Base-by-base conservation (phyloP, 208 protist species). In the Leptomonas seymouri region DNA sequence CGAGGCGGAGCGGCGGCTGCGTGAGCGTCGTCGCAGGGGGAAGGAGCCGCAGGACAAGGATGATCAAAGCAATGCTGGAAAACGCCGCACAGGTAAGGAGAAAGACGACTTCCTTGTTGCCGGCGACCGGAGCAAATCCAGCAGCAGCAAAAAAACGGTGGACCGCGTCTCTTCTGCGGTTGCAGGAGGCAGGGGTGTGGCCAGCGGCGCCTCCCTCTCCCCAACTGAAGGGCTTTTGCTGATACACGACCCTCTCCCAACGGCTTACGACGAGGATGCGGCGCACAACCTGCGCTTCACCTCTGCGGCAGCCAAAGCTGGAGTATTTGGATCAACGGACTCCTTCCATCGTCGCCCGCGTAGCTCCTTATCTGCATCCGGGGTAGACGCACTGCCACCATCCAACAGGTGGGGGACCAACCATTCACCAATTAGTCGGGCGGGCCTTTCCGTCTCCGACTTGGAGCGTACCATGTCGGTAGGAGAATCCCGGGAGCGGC, bases 1-100 rank as follows among this genome's bases (percentile, higher is more conserved):
- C 23, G 72, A 76, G 55, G 82, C 82, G 8, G 61, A 46, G 34
- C 60, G 61, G 20, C 65, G 63, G 5, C 71, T 87, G 51, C 74
- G 70, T n/a, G 72, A 68, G 57, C 49, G 68, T 45, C 67, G 82
- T 4, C 7, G 39, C 27, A 42, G n/a, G 50, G 34, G 70, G 42
- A 49, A 30, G 49, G 36, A 71, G 16, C 36, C 63, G 64, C n/a
- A 21, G 6, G 31, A 30, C 42, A 62, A 8, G 14, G 15, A 42
- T 16, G 25, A 15, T 46, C 23, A 20, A 18, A 25, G 16, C 27
- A 36, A 36, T n/a, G 21, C 62, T 46, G 30, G 30, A 7, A 31
- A 28, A 8, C 18, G 21, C 49, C 18, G 15, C 49, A 28, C 3
- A 2, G 44, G 11, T 15, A n/a, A 15, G 3, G 44, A 21, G 44